Conservation (phyloP, 768 basidiomycete species). For the Russula sp. region DNA sequence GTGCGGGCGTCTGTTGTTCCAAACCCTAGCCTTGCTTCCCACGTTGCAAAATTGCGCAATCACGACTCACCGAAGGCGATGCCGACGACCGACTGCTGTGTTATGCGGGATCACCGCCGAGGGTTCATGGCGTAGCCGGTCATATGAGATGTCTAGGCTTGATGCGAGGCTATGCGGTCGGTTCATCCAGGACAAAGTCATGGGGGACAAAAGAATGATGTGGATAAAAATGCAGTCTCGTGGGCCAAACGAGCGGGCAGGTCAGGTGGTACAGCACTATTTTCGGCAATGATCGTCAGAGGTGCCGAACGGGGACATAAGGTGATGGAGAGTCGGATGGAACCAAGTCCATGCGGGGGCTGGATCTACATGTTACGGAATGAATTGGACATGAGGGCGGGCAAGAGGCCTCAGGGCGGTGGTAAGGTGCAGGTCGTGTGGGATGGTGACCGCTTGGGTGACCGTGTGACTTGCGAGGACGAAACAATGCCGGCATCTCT, state of each 20-base stretch:
- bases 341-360: conserved; percentile 20
- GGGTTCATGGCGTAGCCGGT: too few species aligned
- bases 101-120: background rate
- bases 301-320: conserved; percentile 12
- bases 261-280: conserved; percentile 17
- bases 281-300: conserved; percentile 16
- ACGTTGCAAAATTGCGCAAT: conserved; percentile 4
- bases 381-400: background rate
- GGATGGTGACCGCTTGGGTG: background rate
- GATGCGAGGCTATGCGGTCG: background rate
- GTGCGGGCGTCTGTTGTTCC: too few species aligned
- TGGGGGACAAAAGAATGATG: background rate
- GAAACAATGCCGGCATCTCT: conserved; percentile 17
- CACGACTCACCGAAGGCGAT: background rate
- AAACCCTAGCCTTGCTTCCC: too few species aligned
- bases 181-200: conserved; percentile 17
- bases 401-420: conserved; percentile 6
- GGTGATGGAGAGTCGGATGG: conserved; percentile 14
- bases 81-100: background rate
- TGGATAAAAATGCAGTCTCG: conserved; percentile 3
- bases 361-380: conserved; percentile 24
- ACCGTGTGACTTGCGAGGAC: conserved; percentile 13
- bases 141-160: conserved; percentile 4
- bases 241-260: conserved; percentile 10
- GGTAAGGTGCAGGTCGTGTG: conserved; percentile 5